A percentile compares a stretch with the other conserved stretches of the same genome.
phyloP scores from a whole-genome alignment of 257 asterid species.

The Solanum commersonii region DNA sequence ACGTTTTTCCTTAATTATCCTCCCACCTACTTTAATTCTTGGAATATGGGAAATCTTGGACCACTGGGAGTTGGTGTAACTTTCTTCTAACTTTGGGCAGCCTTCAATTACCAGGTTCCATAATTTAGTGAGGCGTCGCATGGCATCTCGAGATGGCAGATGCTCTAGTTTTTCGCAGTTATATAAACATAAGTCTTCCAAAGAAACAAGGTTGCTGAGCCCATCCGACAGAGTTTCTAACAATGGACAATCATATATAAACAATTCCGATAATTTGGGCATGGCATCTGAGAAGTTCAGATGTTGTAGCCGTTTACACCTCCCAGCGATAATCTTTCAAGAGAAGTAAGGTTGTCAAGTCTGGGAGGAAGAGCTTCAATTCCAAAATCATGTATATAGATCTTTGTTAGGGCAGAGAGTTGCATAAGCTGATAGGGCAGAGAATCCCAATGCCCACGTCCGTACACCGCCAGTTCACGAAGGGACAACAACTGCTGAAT shows the following conservation, averaged over 20 bases:
- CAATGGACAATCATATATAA: accelerated
- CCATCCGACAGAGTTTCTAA: neutral
- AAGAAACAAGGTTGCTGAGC: neutral
- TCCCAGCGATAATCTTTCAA: accelerated
- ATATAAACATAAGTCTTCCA: accelerated
- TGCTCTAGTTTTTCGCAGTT: neutral
- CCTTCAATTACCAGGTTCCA: accelerated
- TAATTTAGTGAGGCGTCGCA: neutral
- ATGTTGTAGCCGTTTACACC: neutral
- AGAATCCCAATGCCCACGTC: too few species aligned
- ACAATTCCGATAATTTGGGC: neutral
- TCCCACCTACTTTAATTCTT: accelerated
- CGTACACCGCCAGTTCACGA: accelerated
- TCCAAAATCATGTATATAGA: accelerated
- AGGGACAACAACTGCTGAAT: too few species aligned
- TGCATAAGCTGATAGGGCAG: too few species aligned
- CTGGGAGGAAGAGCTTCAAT: too few species aligned
- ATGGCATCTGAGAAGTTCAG: conserved; percentile 3
- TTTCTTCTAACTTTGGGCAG: neutral
- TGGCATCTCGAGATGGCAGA: neutral
- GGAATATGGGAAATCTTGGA: neutral
- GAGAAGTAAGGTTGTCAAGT: too few species aligned
- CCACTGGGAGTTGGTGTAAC: neutral
- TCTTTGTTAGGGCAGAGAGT: too few species aligned
- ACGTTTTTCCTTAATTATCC: accelerated